Conservation (phyloP, 257 asterid species). For the Solanum paucissectum region DNA sequence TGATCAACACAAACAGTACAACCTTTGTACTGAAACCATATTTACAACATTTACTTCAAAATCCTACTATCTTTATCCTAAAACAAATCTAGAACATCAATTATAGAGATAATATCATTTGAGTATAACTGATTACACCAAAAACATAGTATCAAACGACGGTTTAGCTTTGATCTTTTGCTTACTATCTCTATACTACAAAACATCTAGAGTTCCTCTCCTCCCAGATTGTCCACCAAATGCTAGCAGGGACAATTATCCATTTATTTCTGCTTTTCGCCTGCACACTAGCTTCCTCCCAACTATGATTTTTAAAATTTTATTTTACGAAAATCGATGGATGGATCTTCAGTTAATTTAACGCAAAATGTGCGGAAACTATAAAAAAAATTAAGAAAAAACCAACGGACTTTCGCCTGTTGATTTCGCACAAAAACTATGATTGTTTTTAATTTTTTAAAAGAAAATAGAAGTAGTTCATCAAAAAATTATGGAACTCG, state of each 20-base stretch:
- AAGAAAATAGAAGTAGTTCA: background rate
- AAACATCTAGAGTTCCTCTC: background rate
- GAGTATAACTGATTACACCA: background rate
- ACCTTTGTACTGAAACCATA: background rate
- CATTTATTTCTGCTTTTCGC: background rate
- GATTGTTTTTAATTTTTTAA: background rate
- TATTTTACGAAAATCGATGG: background rate
- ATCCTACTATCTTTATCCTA: background rate
- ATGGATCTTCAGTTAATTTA: background rate
- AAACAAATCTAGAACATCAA: background rate
- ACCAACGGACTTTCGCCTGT: background rate
- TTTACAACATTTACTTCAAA: background rate
- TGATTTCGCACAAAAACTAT: background rate
- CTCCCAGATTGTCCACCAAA: background rate
- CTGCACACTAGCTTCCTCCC: background rate
- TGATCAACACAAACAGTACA: background rate
- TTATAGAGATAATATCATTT: too few relatives aligned
- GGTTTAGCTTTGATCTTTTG: background rate
- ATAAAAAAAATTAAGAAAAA: too few relatives aligned
- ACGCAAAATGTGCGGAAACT: background rate
- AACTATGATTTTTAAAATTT: too few relatives aligned
- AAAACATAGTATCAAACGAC: background rate
- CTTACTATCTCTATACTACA: background rate
- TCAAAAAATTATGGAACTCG: background rate
- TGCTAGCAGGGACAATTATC: background rate